Evolutionary conservation across 176 grass and related monocot species (phyloP), one percentile per base, ranked within the genome.

Genomic region (Elymus sibiricus): DNA sequence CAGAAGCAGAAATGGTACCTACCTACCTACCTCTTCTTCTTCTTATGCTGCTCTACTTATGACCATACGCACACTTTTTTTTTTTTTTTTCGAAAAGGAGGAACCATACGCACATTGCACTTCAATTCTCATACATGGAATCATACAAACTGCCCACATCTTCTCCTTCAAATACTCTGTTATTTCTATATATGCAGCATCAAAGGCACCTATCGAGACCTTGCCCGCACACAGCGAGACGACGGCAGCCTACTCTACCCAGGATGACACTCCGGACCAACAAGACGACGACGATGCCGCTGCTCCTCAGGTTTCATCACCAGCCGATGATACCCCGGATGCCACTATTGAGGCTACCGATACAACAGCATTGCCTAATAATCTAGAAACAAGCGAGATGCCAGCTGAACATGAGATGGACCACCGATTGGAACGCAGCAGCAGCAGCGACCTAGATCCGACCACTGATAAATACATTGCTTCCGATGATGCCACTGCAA

Each of bases 121-220:
- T 85, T 16, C 51, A 61, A 35, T 65, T 24, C 64, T 53, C 7
- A 42, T 17, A 29, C 14, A 34, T 38, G 7, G 37, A 21, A 69
- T 37, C 19, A 22, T 47, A 37, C 15, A 21, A 35, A 9, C 61
- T 68, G 21, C 21, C 34, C 58, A 84, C 29, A 53, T 53, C 5
- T 53, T 53, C 16, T 53, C 42, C 42, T 44, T 44, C 42, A 44
- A 3, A 12, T 15, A 51, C 46, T 16, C 47, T 17, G 14, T 49
- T 17, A 67, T 66, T 29, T 1, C 53, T 29, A 53, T 83, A 43
- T 72, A 3, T 80, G 39, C 84, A 98, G 96, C 76, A 24, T 65
- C 76, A 12, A 94, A 83, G 84, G 7, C 70, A 28, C 94, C 85
- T 16, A 69, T 92, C 76, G 72, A 92, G 17, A 72, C 49, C 32